These are phyloP conservation scores for Ramaria rubella DNA, from an alignment of 768 basidiomycete species.

Conservation along the genomic window DNA sequence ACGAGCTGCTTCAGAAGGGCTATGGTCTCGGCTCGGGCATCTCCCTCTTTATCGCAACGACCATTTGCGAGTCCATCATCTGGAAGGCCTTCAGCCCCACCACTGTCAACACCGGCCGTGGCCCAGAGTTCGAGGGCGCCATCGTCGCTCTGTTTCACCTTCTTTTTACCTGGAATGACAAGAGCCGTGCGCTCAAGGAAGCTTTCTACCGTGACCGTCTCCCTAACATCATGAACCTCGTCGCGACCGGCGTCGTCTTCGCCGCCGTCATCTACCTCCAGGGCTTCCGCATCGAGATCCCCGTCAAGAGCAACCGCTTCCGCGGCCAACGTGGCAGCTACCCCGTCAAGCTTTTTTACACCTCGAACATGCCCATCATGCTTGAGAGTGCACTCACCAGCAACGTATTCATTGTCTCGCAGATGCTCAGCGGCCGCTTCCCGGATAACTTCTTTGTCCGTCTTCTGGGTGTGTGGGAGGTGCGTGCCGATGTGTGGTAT, in stretches of 20 bases:
- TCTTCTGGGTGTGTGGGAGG: slow-evolving; percentile 98
- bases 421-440: slow-evolving; percentile 92
- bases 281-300: slow-evolving; percentile 98
- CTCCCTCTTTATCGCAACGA: slow-evolving; percentile 98
- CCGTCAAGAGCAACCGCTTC: slow-evolving; percentile 94
- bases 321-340: slow-evolving; percentile 93
- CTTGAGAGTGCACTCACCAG: slow-evolving; percentile 87
- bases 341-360: slow-evolving; percentile 98
- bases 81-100: slow-evolving; percentile 99
- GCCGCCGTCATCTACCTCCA: slow-evolving; percentile 96
- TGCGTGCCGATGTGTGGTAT: slow-evolving; percentile 27
- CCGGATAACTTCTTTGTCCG: slow-evolving; percentile 85
- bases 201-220: slow-evolving; percentile 97
- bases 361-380: slow-evolving; percentile 99
- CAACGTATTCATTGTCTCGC: slow-evolving; percentile 92
- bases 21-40: slow-evolving; percentile 99
- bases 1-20: slow-evolving; percentile 97
- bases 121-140: slow-evolving; percentile 97
- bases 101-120: slow-evolving; percentile 95
- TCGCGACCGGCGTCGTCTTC: slow-evolving; percentile 88
- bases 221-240: slow-evolving; percentile 96
- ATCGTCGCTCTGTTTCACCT: slow-evolving; percentile 95
- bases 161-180: slow-evolving; percentile 97
- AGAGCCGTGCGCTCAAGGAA: slow-evolving; percentile 91
- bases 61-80: slow-evolving; percentile 98